Evolutionary conservation across 1,139 yeast genomes (phyloP).

Genomic region (Blastobotrys arbuscula): DNA sequence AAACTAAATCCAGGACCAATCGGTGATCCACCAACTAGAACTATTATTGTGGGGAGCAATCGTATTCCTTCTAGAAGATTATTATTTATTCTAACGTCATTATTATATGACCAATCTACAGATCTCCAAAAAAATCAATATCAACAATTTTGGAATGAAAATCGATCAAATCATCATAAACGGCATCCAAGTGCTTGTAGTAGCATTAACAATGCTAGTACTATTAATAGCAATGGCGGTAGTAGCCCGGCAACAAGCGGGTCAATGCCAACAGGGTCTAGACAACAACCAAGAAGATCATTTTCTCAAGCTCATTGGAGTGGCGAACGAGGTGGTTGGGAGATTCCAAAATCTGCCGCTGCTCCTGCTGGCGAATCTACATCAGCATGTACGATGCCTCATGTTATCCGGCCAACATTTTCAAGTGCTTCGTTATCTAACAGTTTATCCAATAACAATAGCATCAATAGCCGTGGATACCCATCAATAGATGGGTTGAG

Average conservation of each 20-base stretch:
- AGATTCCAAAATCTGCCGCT: conserved; percentile 21
- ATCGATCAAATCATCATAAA: background rate
- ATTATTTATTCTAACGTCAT: conserved; percentile 25
- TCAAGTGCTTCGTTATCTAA: conserved; percentile 23
- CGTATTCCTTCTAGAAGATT: conserved; percentile 24
- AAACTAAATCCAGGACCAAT: conserved; percentile 8
- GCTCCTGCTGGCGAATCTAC: conserved; percentile 19
- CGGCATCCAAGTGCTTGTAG: background rate
- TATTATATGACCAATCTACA: conserved; percentile 18
- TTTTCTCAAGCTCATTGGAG: conserved; percentile 5
- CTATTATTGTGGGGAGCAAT: conserved; percentile 25
- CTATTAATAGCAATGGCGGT: conserved; percentile 1
- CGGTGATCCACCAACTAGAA: conserved; percentile 21
- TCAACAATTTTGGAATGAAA: background rate
- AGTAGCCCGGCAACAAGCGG: conserved; percentile 13
- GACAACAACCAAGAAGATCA: background rate
- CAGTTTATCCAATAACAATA: conserved; percentile 6
- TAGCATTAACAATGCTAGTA: background rate
- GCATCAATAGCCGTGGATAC: background rate
- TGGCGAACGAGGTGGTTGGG: conserved; percentile 26
- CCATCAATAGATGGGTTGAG: conserved; percentile 18
- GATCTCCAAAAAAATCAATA: conserved; percentile 3
- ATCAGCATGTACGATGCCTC: conserved; percentile 24
- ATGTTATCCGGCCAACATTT: conserved; percentile 26
- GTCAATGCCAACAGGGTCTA: background rate